Conservation (phyloP, 306 rosid genomes). For the Adenanthera pavonina region DNA sequence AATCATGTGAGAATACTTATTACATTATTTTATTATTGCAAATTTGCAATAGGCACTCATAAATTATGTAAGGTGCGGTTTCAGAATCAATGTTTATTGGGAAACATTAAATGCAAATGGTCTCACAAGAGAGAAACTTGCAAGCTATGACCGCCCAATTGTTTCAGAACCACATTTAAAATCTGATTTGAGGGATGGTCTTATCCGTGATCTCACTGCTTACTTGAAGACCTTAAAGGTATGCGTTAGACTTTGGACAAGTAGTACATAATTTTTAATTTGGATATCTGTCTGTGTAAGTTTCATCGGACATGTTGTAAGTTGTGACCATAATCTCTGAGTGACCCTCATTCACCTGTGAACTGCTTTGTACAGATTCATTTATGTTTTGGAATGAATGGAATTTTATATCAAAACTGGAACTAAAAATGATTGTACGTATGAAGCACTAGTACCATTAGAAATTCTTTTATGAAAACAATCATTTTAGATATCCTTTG, state of each 20-base stretch:
- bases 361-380: neutral
- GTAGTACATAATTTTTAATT: neutral
- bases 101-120: conserved; percentile 46
- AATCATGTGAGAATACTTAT: neutral
- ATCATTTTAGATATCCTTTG: neutral
- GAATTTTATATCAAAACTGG: neutral
- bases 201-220: conserved; percentile 41
- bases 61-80: conserved; percentile 35
- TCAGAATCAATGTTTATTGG: conserved; percentile 47
- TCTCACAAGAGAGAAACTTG: conserved; percentile 46
- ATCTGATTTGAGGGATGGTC: conserved; percentile 41
- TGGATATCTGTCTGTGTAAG: neutral
- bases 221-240: conserved; percentile 49
- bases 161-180: conserved; percentile 46
- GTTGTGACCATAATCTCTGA: neutral
- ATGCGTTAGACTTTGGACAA: neutral
- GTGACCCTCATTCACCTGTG: neutral
- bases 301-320: neutral
- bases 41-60: conserved; percentile 43
- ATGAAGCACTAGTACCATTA: neutral
- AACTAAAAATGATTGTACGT: neutral
- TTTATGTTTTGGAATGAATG: neutral
- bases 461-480: neutral
- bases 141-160: conserved; percentile 52
- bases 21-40: neutral